Percentiles rank a stretch among this genome's conserved stretches.
phyloP scores from a whole-genome alignment of 148 eudicot species.

The Linanthus parryae region DNA sequence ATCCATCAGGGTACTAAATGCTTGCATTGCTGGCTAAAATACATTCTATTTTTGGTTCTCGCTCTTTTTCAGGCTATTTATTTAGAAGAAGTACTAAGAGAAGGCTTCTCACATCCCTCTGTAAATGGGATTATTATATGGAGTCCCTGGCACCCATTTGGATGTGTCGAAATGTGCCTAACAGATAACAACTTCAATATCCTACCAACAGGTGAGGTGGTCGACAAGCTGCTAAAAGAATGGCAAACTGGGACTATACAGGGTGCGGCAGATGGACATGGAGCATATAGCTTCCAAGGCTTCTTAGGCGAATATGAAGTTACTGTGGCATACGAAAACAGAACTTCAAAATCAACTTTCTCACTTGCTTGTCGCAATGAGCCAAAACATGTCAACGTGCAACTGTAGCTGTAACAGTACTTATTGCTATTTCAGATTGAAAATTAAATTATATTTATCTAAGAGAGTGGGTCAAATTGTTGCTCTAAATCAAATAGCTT shows the following conservation, averaged over 20 bases:
- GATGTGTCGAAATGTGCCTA: conserved; percentile 64
- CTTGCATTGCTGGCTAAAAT: not conserved
- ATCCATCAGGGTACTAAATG: too few species aligned
- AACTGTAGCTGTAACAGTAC: conserved; percentile 21
- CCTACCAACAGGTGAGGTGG: conserved; percentile 52
- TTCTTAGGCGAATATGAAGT: conserved; percentile 47
- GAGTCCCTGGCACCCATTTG: conserved; percentile 38
- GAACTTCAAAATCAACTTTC: conserved; percentile 25
- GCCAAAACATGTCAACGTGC: conserved; percentile 39
- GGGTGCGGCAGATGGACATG: conserved; percentile 37
- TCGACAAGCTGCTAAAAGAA: conserved; percentile 44
- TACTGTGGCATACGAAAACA: conserved; percentile 21
- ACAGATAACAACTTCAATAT: conserved; percentile 40
- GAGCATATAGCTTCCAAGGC: conserved; percentile 40
- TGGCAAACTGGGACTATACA: conserved; percentile 38
- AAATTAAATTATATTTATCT: too few species aligned
- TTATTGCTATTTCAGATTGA: too few species aligned
- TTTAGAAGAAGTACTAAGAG: conserved; percentile 32
- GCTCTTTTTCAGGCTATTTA: conserved; percentile 23
- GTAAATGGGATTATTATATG: conserved; percentile 58
- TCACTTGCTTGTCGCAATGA: conserved; percentile 35
- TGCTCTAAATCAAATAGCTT: too few species aligned
- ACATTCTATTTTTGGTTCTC: not conserved
- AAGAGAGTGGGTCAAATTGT: too few species aligned
- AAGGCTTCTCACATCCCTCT: conserved; percentile 51